Conservation (phyloP, 2,329 filamentous ascomycete genomes). For the Aureobasidium leucospermi region DNA sequence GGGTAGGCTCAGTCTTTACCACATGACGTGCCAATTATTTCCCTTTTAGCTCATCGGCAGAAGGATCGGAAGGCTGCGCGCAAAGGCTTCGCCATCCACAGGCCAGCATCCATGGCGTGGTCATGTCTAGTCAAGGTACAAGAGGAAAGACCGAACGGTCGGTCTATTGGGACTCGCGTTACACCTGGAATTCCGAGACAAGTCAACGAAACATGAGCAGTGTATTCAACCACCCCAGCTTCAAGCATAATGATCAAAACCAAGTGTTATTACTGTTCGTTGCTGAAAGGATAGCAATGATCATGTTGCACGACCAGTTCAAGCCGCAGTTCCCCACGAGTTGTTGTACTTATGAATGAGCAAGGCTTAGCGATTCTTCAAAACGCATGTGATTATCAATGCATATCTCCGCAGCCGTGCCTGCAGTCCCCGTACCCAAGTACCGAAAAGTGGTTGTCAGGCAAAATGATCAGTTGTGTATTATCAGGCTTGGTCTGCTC, state of each 20-base stretch:
- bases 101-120: not conserved
- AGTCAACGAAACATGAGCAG: not conserved
- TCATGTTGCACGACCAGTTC: not conserved
- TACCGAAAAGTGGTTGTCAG: not conserved
- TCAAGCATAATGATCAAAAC: not conserved
- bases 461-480: not conserved
- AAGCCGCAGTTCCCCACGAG: not conserved
- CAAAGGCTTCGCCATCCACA: conserved; percentile 4
- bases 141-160: not conserved
- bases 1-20: not conserved
- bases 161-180: not conserved
- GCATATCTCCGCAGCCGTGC: not conserved
- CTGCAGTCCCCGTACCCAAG: not conserved
- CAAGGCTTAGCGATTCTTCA: not conserved
- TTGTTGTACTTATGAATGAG: not conserved
- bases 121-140: not conserved
- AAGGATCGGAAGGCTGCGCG: not conserved
- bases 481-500: not conserved
- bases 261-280: not conserved
- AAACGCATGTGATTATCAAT: not conserved
- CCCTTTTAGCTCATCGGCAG: not conserved
- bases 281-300: not conserved
- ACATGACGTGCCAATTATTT: not conserved
- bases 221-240: not conserved
- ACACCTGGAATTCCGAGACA: not conserved